Base-by-base conservation (phyloP, 2,329 filamentous ascomycete genomes). In the Chaetomiaceae sp. region DNA sequence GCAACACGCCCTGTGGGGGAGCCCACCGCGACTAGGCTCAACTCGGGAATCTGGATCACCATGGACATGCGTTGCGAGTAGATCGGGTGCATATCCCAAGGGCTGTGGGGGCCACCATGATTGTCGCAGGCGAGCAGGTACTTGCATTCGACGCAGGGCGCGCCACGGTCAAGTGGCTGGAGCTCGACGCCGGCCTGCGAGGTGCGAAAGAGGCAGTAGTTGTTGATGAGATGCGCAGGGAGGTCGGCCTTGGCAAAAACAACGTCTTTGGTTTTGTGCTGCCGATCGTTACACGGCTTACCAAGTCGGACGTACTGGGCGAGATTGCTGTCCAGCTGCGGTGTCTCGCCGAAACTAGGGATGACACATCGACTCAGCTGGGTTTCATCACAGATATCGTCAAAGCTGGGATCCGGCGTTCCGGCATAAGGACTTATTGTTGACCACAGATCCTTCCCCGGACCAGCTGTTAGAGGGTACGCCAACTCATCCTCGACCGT, bases 1-100 rank as follows among this genome's bases (percentile, higher is more conserved):
- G 79, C 75, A 0, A 82, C 86, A 8, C 82, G 76, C 0, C 88
- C 88, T 43, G 77, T 78, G n/a, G 83, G 77, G 10, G 83, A 85
- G 0, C 78, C 88, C 1, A 85, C 71, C 3, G 89, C 73, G 8
- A 90, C 78, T 13, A 90, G 71, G n/a, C 77, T 84, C 1, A 94
- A 72, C 60, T 88, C 83, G 0, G 85, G 85, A 1, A 91, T 81
- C 46, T 84, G 76, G 0, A 77, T 70, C 33, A 82, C 68, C 75
- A 87, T 82, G 68, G 78, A 84, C 20, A 89, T 68, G 2, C 82
- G 76, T 58, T 83, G 74, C 37, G 70, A 67, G 23, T 64, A 60
- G 53, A 60, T 56, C 4, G 57, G 40, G 57, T 63, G 49, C 62
- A 73, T 48, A 65, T 73, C 67, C 58, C 63, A 61, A 4, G 63